These are phyloP conservation scores for Nicotiana benthamiana DNA, from an alignment of 257 asterid species.

Conservation along the genomic window DNA sequence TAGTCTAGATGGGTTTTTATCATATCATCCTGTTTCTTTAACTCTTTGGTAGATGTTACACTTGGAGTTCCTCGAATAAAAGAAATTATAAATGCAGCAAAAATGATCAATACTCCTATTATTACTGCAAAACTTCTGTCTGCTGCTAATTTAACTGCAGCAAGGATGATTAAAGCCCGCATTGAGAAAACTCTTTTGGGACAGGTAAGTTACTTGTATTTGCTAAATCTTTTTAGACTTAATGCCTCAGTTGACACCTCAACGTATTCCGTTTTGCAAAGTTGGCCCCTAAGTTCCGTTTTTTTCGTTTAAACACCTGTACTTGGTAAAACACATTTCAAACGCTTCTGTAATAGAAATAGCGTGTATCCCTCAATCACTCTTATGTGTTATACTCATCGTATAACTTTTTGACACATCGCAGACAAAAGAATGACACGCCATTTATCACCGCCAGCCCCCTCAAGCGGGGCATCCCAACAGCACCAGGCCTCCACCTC, in stretches of 20 bases:
- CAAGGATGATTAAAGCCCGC: conserved; percentile 67
- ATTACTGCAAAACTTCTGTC: conserved; percentile 52
- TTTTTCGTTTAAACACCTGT: too few relatives aligned
- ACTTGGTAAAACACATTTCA: too few relatives aligned
- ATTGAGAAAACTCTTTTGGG: conserved; percentile 77
- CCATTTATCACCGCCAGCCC: too few relatives aligned
- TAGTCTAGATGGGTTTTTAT: not conserved
- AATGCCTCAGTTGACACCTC: not conserved
- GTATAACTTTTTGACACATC: too few relatives aligned
- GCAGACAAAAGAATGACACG: too few relatives aligned
- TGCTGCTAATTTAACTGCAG: conserved; percentile 34
- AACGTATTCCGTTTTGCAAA: too few relatives aligned
- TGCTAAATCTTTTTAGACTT: not conserved
- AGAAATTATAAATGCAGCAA: conserved; percentile 83
- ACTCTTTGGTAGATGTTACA: conserved; percentile 67
- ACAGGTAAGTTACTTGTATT: conserved; percentile 41
- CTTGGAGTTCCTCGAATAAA: conserved; percentile 95
- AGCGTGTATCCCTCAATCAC: too few relatives aligned
- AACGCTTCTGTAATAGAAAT: too few relatives aligned
- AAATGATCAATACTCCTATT: conserved; percentile 79
- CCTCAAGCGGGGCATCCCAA: too few relatives aligned
- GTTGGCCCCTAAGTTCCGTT: too few relatives aligned
- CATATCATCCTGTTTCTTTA: conserved; percentile 32
- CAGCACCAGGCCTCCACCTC: too few relatives aligned
- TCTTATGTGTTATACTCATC: too few relatives aligned